phyloP scores from a whole-genome alignment of 148 eudicot genomes.

The Nepenthes gracilis region DNA sequence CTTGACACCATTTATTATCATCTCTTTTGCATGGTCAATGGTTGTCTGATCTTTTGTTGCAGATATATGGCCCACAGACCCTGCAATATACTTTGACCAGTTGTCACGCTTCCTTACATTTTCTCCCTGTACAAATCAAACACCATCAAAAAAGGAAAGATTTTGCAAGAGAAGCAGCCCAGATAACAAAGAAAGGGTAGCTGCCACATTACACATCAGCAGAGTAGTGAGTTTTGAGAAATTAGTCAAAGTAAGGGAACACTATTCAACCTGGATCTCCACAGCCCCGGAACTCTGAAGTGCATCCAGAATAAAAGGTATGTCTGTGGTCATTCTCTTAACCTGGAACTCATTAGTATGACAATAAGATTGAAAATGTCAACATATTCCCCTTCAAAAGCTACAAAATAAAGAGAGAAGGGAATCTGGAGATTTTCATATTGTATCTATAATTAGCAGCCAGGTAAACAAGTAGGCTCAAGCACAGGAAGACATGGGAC shows the following conservation, averaged over 20 bases:
- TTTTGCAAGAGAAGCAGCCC: background rate
- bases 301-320: slow-evolving; percentile 65
- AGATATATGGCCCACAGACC: slow-evolving; percentile 18
- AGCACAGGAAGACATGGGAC: background rate
- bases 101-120: slow-evolving; percentile 66
- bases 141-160: background rate
- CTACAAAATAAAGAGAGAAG: background rate
- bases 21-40: slow-evolving; percentile 5
- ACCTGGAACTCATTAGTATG: slow-evolving; percentile 37
- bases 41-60: slow-evolving; percentile 13
- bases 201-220: background rate
- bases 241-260: slow-evolving; percentile 3
- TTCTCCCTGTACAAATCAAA: slow-evolving; percentile 37
- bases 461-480: background rate
- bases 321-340: slow-evolving; percentile 71
- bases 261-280: slow-evolving; percentile 64
- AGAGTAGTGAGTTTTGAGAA: background rate
- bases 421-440: background rate
- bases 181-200: slow-evolving; percentile 1
- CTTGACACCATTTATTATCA: slow-evolving; percentile 9
- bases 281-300: slow-evolving; percentile 55
- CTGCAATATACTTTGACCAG: slow-evolving; percentile 70
- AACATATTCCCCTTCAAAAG: background rate
- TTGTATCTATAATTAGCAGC: background rate
- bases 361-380: background rate